Evolutionary conservation across 2,329 filamentous ascomycete genomes (phyloP).

Genomic region (Alternaria dauci): DNA sequence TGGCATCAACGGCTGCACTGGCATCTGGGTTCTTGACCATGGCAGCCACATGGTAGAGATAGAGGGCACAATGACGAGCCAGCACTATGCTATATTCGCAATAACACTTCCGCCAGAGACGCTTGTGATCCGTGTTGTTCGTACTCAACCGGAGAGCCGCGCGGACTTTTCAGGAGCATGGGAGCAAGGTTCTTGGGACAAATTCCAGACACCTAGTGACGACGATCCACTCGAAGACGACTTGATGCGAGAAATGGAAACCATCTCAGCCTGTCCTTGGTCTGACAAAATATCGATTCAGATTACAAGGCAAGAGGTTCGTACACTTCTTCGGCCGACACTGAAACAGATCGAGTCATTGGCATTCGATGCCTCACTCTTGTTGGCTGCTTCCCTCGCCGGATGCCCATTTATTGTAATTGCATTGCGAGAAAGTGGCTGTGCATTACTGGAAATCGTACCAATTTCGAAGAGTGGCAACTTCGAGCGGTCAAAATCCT

Average conservation of each 20-base stretch:
- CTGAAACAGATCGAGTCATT: slow-evolving; percentile 27
- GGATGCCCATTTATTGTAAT: slow-evolving; percentile 29
- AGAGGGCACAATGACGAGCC: slow-evolving; percentile 34
- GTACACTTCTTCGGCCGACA: slow-evolving; percentile 32
- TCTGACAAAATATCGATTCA: slow-evolving; percentile 38
- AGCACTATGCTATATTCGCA: slow-evolving; percentile 48
- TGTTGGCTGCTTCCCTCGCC: slow-evolving; percentile 32
- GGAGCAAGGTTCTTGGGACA: slow-evolving; percentile 39
- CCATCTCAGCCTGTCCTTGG: slow-evolving; percentile 39
- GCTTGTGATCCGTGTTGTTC: slow-evolving; percentile 38
- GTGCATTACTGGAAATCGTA: slow-evolving; percentile 34
- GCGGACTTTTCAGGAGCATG: slow-evolving; percentile 31
- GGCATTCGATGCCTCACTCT: slow-evolving; percentile 25
- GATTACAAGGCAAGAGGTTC: slow-evolving; percentile 37
- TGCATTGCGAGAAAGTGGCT: slow-evolving; percentile 28
- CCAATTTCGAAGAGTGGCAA: slow-evolving; percentile 26
- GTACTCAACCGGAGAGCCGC: slow-evolving; percentile 30
- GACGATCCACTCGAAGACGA: slow-evolving; percentile 33
- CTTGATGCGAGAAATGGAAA: slow-evolving; percentile 42
- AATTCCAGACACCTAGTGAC: slow-evolving; percentile 31
- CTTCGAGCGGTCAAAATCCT: slow-evolving; percentile 19
- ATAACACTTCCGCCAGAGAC: slow-evolving; percentile 48
- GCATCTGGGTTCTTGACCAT: slow-evolving; percentile 51
- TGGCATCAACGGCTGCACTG: slow-evolving; percentile 45
- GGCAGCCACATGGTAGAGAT: slow-evolving; percentile 38